These are phyloP conservation scores for Chytriomyces sp. DNA, from an alignment of 192 early-diverging fungal genomes.

Conservation along the genomic window DNA sequence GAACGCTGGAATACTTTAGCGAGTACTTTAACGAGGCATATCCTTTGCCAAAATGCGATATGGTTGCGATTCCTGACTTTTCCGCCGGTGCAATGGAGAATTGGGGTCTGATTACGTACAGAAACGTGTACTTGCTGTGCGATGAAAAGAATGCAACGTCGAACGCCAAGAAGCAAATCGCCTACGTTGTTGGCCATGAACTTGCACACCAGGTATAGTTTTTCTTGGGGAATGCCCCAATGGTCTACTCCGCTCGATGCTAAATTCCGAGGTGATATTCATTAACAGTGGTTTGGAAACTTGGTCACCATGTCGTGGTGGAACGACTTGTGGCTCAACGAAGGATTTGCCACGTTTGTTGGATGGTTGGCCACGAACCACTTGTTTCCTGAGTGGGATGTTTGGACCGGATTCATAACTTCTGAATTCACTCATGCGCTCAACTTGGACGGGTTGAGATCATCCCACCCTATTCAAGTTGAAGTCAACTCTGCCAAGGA, in stretches of 20 bases:
- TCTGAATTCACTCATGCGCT: constrained; percentile 81
- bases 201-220: constrained; percentile 79
- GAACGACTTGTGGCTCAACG: constrained; percentile 76
- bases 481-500: constrained; percentile 81
- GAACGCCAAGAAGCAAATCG: constrained; percentile 79
- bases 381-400: constrained; percentile 86
- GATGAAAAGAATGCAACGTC: constrained; percentile 78
- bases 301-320: constrained; percentile 97
- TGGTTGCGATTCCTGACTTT: constrained; percentile 93
- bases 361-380: constrained; percentile 77
- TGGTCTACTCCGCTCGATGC: too few relatives aligned
- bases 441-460: constrained; percentile 79
- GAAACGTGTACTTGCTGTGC: constrained; percentile 81
- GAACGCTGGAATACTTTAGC: constrained; percentile 84
- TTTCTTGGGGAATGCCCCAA: constrained; percentile 77
- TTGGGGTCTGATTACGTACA: constrained; percentile 95
- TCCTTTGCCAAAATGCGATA: constrained; percentile 75
- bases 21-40: constrained; percentile 86
- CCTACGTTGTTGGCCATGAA: constrained; percentile 91
- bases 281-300: constrained; percentile 68
- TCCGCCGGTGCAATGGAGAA: constrained; percentile 61
- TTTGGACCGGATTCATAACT: constrained; percentile 87
- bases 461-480: constrained; percentile 93
- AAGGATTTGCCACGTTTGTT: constrained; percentile 90
- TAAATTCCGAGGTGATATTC: too few relatives aligned